Conservation (phyloP, 371 early-diverging fungal genomes). For the Entomophthora muscae region DNA sequence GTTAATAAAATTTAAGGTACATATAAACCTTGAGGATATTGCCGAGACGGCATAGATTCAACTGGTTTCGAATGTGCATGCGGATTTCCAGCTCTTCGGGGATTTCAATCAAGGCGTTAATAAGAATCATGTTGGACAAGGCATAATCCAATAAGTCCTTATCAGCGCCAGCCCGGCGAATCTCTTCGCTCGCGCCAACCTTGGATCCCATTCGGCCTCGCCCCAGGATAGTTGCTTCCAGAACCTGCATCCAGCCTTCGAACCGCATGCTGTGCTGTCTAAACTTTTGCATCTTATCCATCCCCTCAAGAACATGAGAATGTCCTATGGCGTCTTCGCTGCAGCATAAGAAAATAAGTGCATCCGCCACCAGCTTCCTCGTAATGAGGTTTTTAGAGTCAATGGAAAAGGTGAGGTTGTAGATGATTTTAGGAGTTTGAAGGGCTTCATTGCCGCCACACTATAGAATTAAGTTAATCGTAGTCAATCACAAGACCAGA, state of each 20-base stretch:
- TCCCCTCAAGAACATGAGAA: constrained; percentile 53
- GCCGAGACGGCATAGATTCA: constrained; percentile 50
- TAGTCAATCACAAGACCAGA: too few species aligned
- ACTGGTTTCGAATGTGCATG: constrained; percentile 54
- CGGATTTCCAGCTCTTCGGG: constrained; percentile 60
- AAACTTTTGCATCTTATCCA: constrained; percentile 28
- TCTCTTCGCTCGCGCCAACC: constrained; percentile 55
- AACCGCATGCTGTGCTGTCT: constrained; percentile 33
- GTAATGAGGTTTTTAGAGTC: constrained; percentile 59
- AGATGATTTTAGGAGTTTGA: constrained; percentile 45
- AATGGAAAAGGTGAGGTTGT: constrained; percentile 51
- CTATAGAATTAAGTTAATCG: constrained; percentile 13
- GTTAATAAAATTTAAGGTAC: background rate
- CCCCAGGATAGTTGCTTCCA: constrained; percentile 52
- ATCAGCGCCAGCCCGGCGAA: constrained; percentile 42
- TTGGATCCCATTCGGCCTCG: constrained; percentile 61
- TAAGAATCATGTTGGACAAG: constrained; percentile 61
- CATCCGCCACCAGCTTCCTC: constrained; percentile 59
- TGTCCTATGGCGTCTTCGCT: constrained; percentile 61
- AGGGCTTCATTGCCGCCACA: constrained; percentile 74
- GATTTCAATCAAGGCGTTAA: constrained; percentile 61
- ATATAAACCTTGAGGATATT: constrained; percentile 28
- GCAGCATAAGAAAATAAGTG: constrained; percentile 66
- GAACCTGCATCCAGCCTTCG: constrained; percentile 49
- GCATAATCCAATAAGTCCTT: constrained; percentile 54